Evolutionary conservation across 345 rosid species (phyloP).

Genomic region (Camelina neglecta): DNA sequence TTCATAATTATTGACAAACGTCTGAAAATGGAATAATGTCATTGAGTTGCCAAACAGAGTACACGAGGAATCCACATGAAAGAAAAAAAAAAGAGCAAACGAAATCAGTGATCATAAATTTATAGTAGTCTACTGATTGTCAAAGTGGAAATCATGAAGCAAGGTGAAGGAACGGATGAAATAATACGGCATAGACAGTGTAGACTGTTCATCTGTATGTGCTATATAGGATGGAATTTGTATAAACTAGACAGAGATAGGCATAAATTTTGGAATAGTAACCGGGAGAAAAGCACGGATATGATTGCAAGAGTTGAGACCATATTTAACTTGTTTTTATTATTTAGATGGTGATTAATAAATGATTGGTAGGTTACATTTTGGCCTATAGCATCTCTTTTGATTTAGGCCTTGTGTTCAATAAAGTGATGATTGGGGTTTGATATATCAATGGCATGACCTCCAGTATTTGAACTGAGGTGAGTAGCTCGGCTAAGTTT

Average conservation of each 20-base stretch:
- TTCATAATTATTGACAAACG: not conserved
- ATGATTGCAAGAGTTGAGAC: constrained; percentile 5
- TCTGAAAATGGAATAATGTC: not conserved
- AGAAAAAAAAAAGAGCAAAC: not conserved
- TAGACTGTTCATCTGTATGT: not conserved
- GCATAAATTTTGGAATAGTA: not conserved
- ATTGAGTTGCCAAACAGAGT: not conserved
- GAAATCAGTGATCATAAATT: not conserved
- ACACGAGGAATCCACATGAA: not conserved
- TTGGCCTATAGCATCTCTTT: not conserved
- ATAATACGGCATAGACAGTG: not conserved
- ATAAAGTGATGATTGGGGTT: constrained; percentile 41
- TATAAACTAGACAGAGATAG: not conserved
- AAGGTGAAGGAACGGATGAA: not conserved
- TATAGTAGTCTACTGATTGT: not conserved
- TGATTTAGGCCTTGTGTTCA: constrained; percentile 44
- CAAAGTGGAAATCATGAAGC: constrained; percentile 14
- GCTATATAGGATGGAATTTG: constrained; percentile 5
- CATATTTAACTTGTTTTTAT: constrained; percentile 2
- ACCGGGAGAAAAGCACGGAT: not conserved
- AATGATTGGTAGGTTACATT: constrained; percentile 29
- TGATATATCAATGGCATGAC: constrained; percentile 41
- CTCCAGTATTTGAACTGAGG: constrained; percentile 27
- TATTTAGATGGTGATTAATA: not conserved
- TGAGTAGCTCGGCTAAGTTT: constrained; percentile 33